phyloP scores from a whole-genome alignment of 2,329 filamentous ascomycete genomes.

The Talaromyces piceae region DNA sequence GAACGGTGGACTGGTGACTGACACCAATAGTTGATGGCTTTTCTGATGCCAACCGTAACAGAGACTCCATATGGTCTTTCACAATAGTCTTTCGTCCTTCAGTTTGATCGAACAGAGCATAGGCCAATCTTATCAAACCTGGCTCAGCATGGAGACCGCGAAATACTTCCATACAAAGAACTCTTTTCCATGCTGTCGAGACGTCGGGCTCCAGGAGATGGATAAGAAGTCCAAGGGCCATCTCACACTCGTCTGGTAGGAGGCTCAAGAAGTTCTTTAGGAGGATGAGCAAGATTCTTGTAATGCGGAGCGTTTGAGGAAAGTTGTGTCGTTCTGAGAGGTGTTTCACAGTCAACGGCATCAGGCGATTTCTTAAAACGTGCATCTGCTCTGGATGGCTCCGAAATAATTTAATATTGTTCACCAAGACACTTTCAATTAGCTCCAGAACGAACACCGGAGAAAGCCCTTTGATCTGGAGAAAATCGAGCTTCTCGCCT shows the following conservation, averaged over 20 bases:
- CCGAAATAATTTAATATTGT: slow-evolving; percentile 73
- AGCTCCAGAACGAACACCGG: slow-evolving; percentile 83
- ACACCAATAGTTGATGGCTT: slow-evolving; percentile 84
- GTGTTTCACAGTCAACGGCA: slow-evolving; percentile 73
- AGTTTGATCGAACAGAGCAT: slow-evolving; percentile 66
- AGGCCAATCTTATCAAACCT: slow-evolving; percentile 69
- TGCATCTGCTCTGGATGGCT: slow-evolving; percentile 73
- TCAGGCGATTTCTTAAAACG: slow-evolving; percentile 66
- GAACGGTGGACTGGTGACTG: slow-evolving; percentile 78
- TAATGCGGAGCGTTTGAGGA: slow-evolving; percentile 70
- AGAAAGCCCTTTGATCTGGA: slow-evolving; percentile 69
- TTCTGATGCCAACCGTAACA: slow-evolving; percentile 88
- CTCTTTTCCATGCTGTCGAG: slow-evolving; percentile 73
- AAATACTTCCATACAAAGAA: slow-evolving; percentile 86
- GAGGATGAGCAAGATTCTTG: slow-evolving; percentile 75
- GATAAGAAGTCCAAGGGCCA: slow-evolving; percentile 72
- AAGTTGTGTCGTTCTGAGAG: slow-evolving; percentile 74
- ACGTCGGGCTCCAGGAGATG: slow-evolving; percentile 80
- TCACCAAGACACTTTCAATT: slow-evolving; percentile 82
- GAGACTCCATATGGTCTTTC: slow-evolving; percentile 73
- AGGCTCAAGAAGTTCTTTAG: slow-evolving; percentile 70
- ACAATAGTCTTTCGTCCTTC: slow-evolving; percentile 68
- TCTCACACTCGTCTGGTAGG: slow-evolving; percentile 70
- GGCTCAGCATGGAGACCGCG: slow-evolving; percentile 78
- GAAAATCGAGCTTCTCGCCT: slow-evolving; percentile 71